phyloP scores from a whole-genome alignment of 148 eudicot genomes.

The Spergularia marina region DNA sequence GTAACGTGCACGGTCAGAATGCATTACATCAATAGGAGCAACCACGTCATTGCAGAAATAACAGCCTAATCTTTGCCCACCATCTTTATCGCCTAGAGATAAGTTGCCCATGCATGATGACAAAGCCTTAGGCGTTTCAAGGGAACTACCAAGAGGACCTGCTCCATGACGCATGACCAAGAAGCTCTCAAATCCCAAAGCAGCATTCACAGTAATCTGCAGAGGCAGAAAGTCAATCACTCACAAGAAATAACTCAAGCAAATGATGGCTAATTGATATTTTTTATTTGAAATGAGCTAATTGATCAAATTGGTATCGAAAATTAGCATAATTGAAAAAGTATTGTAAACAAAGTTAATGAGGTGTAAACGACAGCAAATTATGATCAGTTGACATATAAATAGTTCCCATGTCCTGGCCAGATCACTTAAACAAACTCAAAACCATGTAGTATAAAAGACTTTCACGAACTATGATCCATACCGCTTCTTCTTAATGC shows the following conservation, averaged over 20 bases:
- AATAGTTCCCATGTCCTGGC: neutral
- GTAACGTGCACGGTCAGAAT: neutral
- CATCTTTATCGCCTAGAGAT: conserved; percentile 36
- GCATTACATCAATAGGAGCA: conserved; percentile 83
- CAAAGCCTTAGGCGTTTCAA: conserved; percentile 26
- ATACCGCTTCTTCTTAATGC: neutral
- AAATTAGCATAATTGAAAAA: neutral
- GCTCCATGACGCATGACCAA: conserved; percentile 97
- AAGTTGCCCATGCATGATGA: conserved; percentile 46
- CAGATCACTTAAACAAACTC: neutral
- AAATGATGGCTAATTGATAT: neutral
- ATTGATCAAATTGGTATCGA: neutral
- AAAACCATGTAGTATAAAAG: neutral
- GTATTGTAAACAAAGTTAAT: neutral
- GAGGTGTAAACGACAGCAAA: neutral
- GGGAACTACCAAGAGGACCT: conserved; percentile 46
- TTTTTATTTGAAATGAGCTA: neutral
- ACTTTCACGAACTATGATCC: neutral
- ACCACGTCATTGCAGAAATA: conserved; percentile 97
- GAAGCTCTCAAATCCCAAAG: conserved; percentile 93
- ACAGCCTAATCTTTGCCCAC: conserved; percentile 70
- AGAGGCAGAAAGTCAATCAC: neutral
- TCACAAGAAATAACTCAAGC: neutral
- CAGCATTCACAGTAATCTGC: conserved; percentile 79
- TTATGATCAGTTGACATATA: neutral